Base-by-base conservation (phyloP, 140 eudicot species). In the Anethum foeniculum region DNA sequence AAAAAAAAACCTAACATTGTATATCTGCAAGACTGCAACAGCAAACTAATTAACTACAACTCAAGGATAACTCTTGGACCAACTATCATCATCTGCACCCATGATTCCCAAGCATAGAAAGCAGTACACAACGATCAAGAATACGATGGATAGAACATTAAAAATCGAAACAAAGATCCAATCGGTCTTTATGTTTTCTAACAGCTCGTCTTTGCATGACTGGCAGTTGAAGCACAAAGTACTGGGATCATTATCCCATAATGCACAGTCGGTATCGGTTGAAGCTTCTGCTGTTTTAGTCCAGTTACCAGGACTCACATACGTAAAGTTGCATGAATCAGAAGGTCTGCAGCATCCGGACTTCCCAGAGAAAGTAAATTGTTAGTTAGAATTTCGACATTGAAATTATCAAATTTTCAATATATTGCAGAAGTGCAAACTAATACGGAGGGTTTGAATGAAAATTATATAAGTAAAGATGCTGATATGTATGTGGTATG, bases 331-430 rank as follows among this genome's bases (percentile, higher is more conserved):
- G 80, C 94, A 94, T 44, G 73, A 88, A 51, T 81, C 46, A 44
- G 91, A 71, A 18, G 98, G 98, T 87, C 89, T 94, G 77, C 97
- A 93, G 91, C 97, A 93, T 21, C 98, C 97, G 23, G 98, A 93
- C 98, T 93, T 84, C 65, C 77, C 7, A 54, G 23, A n/a, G 28
- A 23, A 39, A 73, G 67, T 8, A 28, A 43, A 38, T n/a, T 47
- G 62, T 48, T 91, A 15, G 21, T 14, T 14, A 14, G 6, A 49
- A 49, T 4, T 13, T 27, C 7, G 16, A 46, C 51, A 12, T 6
- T 21, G 2, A 62, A 62, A 21, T 62, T 27, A n/a, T 32, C 41
- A 25, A 65, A 10, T 11, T 11, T 28, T 68, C 23, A 7, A 34
- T 6, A 1, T 1, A 39, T 39, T 39, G 43, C 43, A 39, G 6